These are phyloP conservation scores for Diplodia scrobiculata DNA, from an alignment of 2,329 filamentous ascomycete species.

Conservation along the genomic window DNA sequence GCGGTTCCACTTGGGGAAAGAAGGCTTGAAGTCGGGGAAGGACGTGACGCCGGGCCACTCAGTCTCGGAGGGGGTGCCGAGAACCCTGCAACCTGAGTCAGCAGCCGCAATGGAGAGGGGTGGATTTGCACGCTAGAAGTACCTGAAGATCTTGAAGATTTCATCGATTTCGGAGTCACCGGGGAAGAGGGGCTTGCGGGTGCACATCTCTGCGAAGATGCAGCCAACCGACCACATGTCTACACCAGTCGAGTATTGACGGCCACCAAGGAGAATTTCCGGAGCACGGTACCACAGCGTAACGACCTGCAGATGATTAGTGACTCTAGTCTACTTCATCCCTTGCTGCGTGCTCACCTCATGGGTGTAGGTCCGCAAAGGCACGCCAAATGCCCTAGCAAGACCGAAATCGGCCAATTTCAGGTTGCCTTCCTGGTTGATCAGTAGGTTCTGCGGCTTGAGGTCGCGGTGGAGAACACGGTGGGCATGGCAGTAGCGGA, in stretches of 20 bases:
- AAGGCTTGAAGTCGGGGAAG: slow-evolving; percentile 89
- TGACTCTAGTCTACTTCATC: background rate
- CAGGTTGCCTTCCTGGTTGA: slow-evolving; percentile 81
- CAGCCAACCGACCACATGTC: slow-evolving; percentile 96
- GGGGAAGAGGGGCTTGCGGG: slow-evolving; percentile 86
- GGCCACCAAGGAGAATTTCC: slow-evolving; percentile 85
- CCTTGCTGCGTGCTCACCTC: slow-evolving; percentile 57
- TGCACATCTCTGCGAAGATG: slow-evolving; percentile 97
- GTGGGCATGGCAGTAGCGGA: slow-evolving; percentile 86
- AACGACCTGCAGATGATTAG: slow-evolving; percentile 62
- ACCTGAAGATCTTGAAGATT: slow-evolving; percentile 94
- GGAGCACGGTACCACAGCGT: slow-evolving; percentile 91
- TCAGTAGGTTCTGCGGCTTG: slow-evolving; percentile 88
- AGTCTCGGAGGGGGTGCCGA: slow-evolving; percentile 80
- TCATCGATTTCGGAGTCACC: slow-evolving; percentile 92
- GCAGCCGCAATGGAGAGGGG: slow-evolving; percentile 1
- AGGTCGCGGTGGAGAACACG: slow-evolving; percentile 84
- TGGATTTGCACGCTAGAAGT: slow-evolving; percentile 36
- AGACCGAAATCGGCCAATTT: slow-evolving; percentile 90
- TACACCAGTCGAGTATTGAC: slow-evolving; percentile 90
- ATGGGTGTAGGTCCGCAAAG: slow-evolving; percentile 87
- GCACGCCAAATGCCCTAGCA: slow-evolving; percentile 86
- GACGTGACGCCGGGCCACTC: slow-evolving; percentile 91
- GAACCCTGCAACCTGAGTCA: slow-evolving; percentile 46
- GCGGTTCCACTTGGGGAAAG: slow-evolving; percentile 87